Conservation (phyloP, 2,329 filamentous ascomycete genomes). For the Cladosporium velox region DNA sequence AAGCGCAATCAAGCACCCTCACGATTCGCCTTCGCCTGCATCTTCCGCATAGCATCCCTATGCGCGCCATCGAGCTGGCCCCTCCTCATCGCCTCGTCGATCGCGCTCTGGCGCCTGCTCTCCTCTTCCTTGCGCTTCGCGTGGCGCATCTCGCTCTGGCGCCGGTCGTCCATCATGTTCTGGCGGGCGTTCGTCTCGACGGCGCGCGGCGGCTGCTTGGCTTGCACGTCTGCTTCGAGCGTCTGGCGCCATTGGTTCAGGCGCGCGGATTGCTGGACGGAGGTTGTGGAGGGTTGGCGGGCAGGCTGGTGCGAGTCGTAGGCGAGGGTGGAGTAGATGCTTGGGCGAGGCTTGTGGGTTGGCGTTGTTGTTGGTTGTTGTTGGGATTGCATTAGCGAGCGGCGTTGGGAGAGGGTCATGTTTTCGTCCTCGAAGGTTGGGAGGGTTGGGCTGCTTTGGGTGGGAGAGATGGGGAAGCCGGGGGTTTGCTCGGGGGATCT, state of each 20-base stretch:
- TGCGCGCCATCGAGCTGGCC: constrained; percentile 75
- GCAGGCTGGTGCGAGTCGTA: constrained; percentile 61
- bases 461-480: constrained; percentile 13
- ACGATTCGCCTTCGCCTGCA: constrained; percentile 60
- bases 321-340: constrained; percentile 21
- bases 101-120: constrained; percentile 61
- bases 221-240: constrained; percentile 25
- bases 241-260: constrained; percentile 64
- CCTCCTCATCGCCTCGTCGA: constrained; percentile 75
- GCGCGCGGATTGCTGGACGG: constrained; percentile 56
- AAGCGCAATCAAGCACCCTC: background rate
- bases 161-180: constrained; percentile 61
- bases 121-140: constrained; percentile 61
- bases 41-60: constrained; percentile 73
- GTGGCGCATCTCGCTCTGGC: constrained; percentile 61
- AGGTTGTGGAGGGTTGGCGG: constrained; percentile 48
- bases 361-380: constrained; percentile 21
- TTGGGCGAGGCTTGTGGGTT: constrained; percentile 21
- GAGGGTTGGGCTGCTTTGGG: constrained; percentile 14
- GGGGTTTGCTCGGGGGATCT: constrained; percentile 22
- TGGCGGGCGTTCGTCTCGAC: constrained; percentile 41
- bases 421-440: constrained; percentile 58
- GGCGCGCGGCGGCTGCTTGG: constrained; percentile 32
- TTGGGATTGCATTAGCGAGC: constrained; percentile 38
- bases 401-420: constrained; percentile 69